phyloP scores from a whole-genome alignment of 331 rosid species.

The Arachis monticola region DNA sequence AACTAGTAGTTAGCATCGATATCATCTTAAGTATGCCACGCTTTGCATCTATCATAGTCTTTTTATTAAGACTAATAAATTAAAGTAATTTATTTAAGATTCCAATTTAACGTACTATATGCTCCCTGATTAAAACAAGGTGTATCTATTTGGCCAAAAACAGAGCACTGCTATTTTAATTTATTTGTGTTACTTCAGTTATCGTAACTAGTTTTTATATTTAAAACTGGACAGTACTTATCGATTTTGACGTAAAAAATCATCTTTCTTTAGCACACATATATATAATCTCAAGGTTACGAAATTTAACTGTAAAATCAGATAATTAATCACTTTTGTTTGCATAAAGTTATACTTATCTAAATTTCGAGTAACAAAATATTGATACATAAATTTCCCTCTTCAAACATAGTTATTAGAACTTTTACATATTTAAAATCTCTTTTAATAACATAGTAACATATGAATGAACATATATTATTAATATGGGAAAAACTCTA shows the following conservation, averaged over 20 bases:
- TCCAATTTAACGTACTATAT: neutral
- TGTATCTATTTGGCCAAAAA: neutral
- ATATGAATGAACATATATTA: too few relatives aligned
- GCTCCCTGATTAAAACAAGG: neutral
- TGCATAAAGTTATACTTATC: too few relatives aligned
- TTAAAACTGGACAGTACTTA: neutral
- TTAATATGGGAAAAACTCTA: too few relatives aligned
- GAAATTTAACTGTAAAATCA: too few relatives aligned
- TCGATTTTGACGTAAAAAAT: neutral
- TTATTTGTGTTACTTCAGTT: too few relatives aligned
- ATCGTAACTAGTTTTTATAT: neutral
- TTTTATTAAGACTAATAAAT: neutral
- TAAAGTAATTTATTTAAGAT: neutral
- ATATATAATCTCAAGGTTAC: too few relatives aligned
- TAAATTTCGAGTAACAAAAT: too few relatives aligned
- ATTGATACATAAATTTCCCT: too few relatives aligned
- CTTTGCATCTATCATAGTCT: neutral
- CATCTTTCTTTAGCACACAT: neutral
- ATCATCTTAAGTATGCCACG: conserved; percentile 1
- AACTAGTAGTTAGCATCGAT: conserved; percentile 6
- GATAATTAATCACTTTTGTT: too few relatives aligned
- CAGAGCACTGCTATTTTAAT: neutral
- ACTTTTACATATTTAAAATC: too few relatives aligned
- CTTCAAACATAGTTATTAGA: too few relatives aligned
- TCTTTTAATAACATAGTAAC: too few relatives aligned